phyloP scores from a whole-genome alignment of 2,329 filamentous ascomycete genomes.

The Neocucurbitaria cava region DNA sequence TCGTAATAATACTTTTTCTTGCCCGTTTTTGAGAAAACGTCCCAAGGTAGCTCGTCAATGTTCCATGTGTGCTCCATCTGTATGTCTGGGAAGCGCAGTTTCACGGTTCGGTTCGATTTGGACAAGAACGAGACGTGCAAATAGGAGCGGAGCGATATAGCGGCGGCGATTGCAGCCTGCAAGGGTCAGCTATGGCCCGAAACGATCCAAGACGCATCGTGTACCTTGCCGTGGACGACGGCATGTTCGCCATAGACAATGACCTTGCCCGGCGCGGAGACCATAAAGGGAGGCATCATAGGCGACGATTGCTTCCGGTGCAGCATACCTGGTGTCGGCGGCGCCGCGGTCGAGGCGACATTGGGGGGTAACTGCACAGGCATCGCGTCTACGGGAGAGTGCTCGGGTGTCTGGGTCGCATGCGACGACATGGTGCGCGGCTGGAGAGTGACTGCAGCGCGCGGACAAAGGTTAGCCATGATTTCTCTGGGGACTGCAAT shows the following conservation, averaged over 20 bases:
- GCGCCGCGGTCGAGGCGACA: slow-evolving; percentile 20
- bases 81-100: slow-evolving; percentile 89
- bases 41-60: slow-evolving; percentile 91
- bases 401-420: slow-evolving; percentile 35
- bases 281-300: slow-evolving; percentile 90
- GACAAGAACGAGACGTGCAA: slow-evolving; percentile 93
- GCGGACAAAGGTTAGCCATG: slow-evolving; percentile 17
- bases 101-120: slow-evolving; percentile 88
- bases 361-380: slow-evolving; percentile 34
- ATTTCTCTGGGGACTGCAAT: not conserved
- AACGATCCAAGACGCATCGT: slow-evolving; percentile 9
- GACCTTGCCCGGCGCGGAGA: slow-evolving; percentile 96
- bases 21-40: slow-evolving; percentile 74
- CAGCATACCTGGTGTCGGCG: slow-evolving; percentile 20
- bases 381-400: slow-evolving; percentile 38
- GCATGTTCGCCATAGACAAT: slow-evolving; percentile 98
- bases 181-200: slow-evolving; percentile 22
- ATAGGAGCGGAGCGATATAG: slow-evolving; percentile 94
- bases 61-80: slow-evolving; percentile 90
- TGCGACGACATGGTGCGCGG: slow-evolving; percentile 32
- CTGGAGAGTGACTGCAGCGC: slow-evolving; percentile 25
- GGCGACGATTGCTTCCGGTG: slow-evolving; percentile 57
- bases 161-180: slow-evolving; percentile 88
- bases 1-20: slow-evolving; percentile 98
- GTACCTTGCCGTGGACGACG: slow-evolving; percentile 93